Conservation (phyloP, 2,329 filamentous ascomycete species). For the Colletotrichum paranaense region DNA sequence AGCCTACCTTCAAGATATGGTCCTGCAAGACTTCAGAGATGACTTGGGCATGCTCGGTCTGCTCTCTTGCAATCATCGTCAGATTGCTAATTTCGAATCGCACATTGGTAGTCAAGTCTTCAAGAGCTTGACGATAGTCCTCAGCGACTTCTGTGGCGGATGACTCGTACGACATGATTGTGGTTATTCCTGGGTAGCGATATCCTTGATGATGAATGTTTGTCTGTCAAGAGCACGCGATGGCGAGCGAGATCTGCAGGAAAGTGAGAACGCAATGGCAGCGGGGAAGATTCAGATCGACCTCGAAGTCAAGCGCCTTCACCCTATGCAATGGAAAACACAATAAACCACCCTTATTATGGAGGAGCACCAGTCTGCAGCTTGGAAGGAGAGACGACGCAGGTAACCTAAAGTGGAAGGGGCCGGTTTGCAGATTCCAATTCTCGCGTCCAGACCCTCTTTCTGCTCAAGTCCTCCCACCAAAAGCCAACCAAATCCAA, state of each 20-base stretch:
- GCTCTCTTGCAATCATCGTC: constrained; percentile 97
- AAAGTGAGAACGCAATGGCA: constrained; percentile 11
- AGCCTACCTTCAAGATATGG: constrained; percentile 92
- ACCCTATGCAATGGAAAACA: constrained; percentile 31
- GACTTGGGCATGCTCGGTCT: constrained; percentile 92
- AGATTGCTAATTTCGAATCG: constrained; percentile 97
- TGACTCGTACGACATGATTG: constrained; percentile 61
- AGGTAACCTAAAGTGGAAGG: constrained; percentile 32
- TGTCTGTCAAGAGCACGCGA: constrained; percentile 35
- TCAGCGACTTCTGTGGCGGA: constrained; percentile 86
- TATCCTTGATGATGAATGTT: not conserved
- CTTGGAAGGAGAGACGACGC: constrained; percentile 27
- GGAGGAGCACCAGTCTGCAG: constrained; percentile 13
- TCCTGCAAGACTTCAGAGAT: constrained; percentile 92
- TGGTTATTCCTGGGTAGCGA: constrained; percentile 1
- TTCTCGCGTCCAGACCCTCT: constrained; percentile 31
- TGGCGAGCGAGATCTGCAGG: constrained; percentile 22
- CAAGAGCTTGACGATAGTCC: constrained; percentile 93
- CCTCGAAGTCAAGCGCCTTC: constrained; percentile 19
- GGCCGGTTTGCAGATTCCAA: constrained; percentile 34
- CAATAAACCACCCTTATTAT: constrained; percentile 35
- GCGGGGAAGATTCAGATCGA: constrained; percentile 23
- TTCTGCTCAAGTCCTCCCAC: constrained; percentile 30
- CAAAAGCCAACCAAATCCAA: constrained; percentile 35
- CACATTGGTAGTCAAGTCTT: constrained; percentile 91